These are phyloP conservation scores for Bolboschoenus planiculmis DNA, from an alignment of 176 grass and related monocot species.

Conservation along the genomic window DNA sequence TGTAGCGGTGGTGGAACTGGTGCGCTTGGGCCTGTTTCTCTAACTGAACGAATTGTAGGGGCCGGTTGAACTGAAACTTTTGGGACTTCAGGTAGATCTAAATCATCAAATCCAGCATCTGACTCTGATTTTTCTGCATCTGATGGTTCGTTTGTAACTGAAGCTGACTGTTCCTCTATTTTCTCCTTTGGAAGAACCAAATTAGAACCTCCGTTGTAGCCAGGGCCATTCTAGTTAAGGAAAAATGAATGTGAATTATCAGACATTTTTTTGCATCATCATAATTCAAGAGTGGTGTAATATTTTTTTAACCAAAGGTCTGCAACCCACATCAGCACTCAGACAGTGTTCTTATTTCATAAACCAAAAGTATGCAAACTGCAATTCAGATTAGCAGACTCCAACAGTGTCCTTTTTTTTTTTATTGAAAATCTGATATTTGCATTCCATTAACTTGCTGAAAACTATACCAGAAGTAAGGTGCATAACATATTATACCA, in stretches of 20 bases:
- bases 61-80: conserved; percentile 50
- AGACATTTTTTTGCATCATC: background rate
- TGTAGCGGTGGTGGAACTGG: conserved; percentile 28
- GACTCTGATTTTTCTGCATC: conserved; percentile 46
- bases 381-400: background rate
- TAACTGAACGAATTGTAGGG: conserved; percentile 35
- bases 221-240: conserved; percentile 68
- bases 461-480: background rate
- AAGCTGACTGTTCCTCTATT: conserved; percentile 40
- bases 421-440: background rate
- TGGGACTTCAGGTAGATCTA: conserved; percentile 89
- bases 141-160: conserved; percentile 22
- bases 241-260: background rate
- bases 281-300: background rate
- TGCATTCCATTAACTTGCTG: background rate
- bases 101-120: conserved; percentile 46
- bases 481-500: background rate
- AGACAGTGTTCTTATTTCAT: background rate
- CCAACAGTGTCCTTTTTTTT: background rate
- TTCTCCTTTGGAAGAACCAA: conserved; percentile 72
- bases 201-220: conserved; percentile 56
- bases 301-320: background rate
- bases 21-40: conserved; percentile 27
- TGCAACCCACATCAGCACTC: background rate
- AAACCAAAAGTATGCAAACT: background rate